Percentiles rank a stretch among this genome's conserved stretches.
phyloP scores from a whole-genome alignment of 2,329 filamentous ascomycete species.

The Diatrype stigma region DNA sequence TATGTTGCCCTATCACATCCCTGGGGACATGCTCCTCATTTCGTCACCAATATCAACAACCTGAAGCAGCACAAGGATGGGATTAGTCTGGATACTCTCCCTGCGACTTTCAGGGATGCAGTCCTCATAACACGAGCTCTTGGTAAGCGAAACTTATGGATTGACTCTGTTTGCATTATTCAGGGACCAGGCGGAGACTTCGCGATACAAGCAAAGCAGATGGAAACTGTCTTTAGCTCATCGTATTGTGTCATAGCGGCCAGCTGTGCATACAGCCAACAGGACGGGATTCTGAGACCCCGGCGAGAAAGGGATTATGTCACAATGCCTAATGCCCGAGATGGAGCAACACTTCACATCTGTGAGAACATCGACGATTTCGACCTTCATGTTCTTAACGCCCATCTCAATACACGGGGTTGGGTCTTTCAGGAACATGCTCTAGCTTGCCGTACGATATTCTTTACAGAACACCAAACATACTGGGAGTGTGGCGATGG shows the following conservation, averaged over 20 bases:
- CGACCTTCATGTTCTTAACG: constrained; percentile 24
- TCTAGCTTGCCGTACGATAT: constrained; percentile 32
- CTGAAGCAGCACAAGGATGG: constrained; percentile 8
- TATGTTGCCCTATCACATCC: constrained; percentile 18
- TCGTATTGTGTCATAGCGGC: constrained; percentile 24
- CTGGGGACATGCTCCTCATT: constrained; percentile 19
- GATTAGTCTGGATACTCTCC: constrained; percentile 4
- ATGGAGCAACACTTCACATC: constrained; percentile 16
- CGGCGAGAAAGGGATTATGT: constrained; percentile 3
- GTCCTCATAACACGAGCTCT: constrained; percentile 5
- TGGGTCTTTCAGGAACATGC: constrained; percentile 39
- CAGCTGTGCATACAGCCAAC: constrained; percentile 8
- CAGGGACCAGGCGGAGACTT: constrained; percentile 16
- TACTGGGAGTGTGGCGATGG: constrained; percentile 36
- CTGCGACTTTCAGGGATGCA: constrained; percentile 13
- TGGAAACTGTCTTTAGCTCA: constrained; percentile 24
- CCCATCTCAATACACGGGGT: constrained; percentile 28
- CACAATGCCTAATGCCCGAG: constrained; percentile 1
- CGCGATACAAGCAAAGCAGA: constrained; percentile 14
- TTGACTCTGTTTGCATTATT: constrained; percentile 16
- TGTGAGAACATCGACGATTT: constrained; percentile 32
- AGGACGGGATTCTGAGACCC: constrained; percentile 18
- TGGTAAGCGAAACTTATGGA: constrained; percentile 12
- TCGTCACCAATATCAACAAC: constrained; percentile 9
- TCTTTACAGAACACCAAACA: constrained; percentile 30